Base-by-base conservation (phyloP, 345 rosid species). In the Kandelia obovata region DNA sequence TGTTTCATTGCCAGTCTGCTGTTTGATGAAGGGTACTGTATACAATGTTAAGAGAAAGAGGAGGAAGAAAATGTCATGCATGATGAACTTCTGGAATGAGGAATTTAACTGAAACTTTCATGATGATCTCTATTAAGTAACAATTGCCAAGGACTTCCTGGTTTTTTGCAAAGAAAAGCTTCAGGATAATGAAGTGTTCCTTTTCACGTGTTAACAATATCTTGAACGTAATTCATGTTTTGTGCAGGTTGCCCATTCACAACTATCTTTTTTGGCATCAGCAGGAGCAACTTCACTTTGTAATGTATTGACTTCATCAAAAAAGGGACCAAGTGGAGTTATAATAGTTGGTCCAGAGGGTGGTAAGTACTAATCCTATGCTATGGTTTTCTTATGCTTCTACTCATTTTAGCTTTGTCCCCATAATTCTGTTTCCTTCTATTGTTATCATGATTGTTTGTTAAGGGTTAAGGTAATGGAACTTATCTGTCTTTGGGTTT, bases 341-440 rank as follows among this genome's bases (percentile, higher is more conserved):
- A 80, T 89, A 66, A 81, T 91, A 34, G 81, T 94, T 64, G 92
- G 97, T 74, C 96, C 97, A 61, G 97, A 91, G 80, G 98, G 98
- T 28, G 97, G 97, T 91, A 74, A 76, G 81, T 76, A 53, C 27
- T 7, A 56, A 49, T 56, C 49, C 49, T 13, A 43, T 43, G 19
- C 13, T 43, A 43, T 43, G 19, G 49, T 43, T 2, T 43, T 43
- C 49, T 11, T 43, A 43, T 43, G 49, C 16, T 13, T 43, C 17
- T 13, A 2, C 49, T 11, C 49, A 13, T 43, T 43, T 43, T 43
- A 43, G 7, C 10, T 7, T 34, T 34, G 37, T 7, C 2, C 1
- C 1, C 37, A 34, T 7, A 53, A 53, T 53, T n/a, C 10, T 23
- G 59, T 56, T 10, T 56, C 28, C 27, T n/a, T 28, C 28, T 23